Base-by-base conservation (phyloP, 192 early-diverging fungal species). In the Coemansia umbellata region DNA sequence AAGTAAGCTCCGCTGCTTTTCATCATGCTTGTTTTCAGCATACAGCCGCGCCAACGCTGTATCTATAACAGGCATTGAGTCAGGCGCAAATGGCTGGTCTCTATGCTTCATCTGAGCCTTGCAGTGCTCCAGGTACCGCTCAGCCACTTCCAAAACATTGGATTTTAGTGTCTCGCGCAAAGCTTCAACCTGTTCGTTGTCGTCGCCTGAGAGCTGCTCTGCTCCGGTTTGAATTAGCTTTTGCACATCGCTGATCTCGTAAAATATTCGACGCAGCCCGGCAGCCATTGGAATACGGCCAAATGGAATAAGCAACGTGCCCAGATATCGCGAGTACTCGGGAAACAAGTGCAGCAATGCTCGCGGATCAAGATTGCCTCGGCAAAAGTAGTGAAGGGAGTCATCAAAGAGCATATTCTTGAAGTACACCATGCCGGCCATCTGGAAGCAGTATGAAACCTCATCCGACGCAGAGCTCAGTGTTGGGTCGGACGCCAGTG, bases 291-390 rank as follows among this genome's bases (percentile, higher is more conserved):
- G 50, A 5, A 77, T 52, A 11, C 55, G 66, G 6, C 19, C 58
- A 40, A 77, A 65, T 4, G 74, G 74, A 14, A 53, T 43, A 8
- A 77, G 58, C 22, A 69, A 30, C 9, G 44, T 32, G 3, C 74
- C 74, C 31, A 69, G 31, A 24, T 59, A 69, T n/a, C 22, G n/a
- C n/a, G 36, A 45, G 26, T 56, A 31, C 15, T 65, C 66, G 2
- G 74, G 55, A 39, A 59, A 69, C 51, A 77, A 22, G 14, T 77
- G 52, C 32, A 69, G 30, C 41, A 77, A 30, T 22, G 63, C 67
- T 3, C 74, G 66, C 4, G 74, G 74, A 36, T 77, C 74, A 9
- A 77, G 30, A 5, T 14, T 13, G 2, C 66, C 67, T 13, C 67
- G 66, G 3, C 58, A 44, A 8, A 77, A 66, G 36, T 66, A 50